Conservation (phyloP, 148 eudicot species). For the Vaccinium myrtillus region DNA sequence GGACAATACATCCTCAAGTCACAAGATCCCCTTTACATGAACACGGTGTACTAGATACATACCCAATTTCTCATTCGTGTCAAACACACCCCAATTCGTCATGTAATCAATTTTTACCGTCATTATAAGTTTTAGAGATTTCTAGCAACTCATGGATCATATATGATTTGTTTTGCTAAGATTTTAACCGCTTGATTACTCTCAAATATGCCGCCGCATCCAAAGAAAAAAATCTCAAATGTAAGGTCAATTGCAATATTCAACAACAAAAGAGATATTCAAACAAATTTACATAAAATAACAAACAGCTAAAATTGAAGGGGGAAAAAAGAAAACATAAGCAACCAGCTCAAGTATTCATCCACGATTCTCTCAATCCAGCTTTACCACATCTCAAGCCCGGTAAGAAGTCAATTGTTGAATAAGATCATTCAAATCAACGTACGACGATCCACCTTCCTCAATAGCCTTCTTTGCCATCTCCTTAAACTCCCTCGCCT, state of each 20-base stretch:
- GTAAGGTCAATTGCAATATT: neutral
- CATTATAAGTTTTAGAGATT: too few relatives aligned
- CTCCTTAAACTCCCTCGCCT: slow-evolving; percentile 29
- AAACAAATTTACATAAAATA: neutral
- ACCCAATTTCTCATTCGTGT: too few relatives aligned
- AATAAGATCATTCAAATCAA: slow-evolving; percentile 22
- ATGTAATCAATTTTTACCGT: too few relatives aligned
- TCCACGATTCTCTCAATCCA: neutral
- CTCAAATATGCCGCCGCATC: neutral
- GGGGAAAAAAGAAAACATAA: neutral
- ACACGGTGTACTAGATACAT: too few relatives aligned
- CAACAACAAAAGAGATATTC: neutral
- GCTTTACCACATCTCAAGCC: neutral
- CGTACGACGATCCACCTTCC: slow-evolving; percentile 43
- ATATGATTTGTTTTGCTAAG: too few relatives aligned
- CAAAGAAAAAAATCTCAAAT: neutral
- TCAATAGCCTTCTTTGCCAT: slow-evolving; percentile 41
- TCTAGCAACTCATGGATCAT: too few relatives aligned
- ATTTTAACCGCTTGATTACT: too few relatives aligned
- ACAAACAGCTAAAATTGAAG: neutral
- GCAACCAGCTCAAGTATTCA: neutral
- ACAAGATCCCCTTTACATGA: too few relatives aligned
- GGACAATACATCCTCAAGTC: too few relatives aligned
- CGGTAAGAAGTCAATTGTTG: slow-evolving; percentile 15
- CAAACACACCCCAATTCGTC: too few relatives aligned